Percentiles rank a stretch among this genome's conserved stretches.
Evolutionary conservation across 768 basidiomycete genomes (phyloP).

Genomic region (Lactifluus volemus): DNA sequence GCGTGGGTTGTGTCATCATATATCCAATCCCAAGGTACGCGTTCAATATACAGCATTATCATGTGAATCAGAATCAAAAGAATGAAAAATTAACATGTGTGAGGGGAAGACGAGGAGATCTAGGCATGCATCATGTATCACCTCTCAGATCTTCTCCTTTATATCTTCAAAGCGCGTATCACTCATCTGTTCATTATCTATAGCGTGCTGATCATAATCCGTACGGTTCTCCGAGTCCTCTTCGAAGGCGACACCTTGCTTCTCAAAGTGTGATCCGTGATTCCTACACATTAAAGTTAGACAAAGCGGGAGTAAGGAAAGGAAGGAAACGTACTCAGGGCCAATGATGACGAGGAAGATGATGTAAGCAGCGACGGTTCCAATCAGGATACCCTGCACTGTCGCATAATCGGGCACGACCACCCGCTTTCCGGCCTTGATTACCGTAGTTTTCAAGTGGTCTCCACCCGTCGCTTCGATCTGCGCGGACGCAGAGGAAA

Average conservation of each 20-base stretch:
- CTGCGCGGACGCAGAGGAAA: conserved; percentile 37
- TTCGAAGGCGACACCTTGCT: not conserved
- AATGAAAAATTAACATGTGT: not conserved
- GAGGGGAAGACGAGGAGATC: not conserved
- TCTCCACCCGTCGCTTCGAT: conserved; percentile 35
- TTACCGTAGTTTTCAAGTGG: conserved; percentile 15
- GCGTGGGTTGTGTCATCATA: no score
- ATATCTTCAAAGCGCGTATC: not conserved
- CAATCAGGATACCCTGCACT: conserved; percentile 85
- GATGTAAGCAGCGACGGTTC: conserved; percentile 72
- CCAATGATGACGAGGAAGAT: conserved; percentile 71
- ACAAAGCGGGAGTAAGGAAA: not conserved
- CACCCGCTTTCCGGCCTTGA: conserved; percentile 5
- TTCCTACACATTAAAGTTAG: not conserved
- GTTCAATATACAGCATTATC: no score
- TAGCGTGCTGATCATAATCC: not conserved
- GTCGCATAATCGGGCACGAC: conserved; percentile 40
- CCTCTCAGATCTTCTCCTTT: not conserved
- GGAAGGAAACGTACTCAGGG: conserved; percentile 50
- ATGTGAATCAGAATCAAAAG: no score
- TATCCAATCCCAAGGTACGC: no score
- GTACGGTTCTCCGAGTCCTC: not conserved
- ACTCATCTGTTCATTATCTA: not conserved
- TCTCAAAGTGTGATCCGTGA: not conserved
- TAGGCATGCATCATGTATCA: not conserved